phyloP scores from a whole-genome alignment of 495 filamentous ascomycete genomes.

The Aspergillus affinis region DNA sequence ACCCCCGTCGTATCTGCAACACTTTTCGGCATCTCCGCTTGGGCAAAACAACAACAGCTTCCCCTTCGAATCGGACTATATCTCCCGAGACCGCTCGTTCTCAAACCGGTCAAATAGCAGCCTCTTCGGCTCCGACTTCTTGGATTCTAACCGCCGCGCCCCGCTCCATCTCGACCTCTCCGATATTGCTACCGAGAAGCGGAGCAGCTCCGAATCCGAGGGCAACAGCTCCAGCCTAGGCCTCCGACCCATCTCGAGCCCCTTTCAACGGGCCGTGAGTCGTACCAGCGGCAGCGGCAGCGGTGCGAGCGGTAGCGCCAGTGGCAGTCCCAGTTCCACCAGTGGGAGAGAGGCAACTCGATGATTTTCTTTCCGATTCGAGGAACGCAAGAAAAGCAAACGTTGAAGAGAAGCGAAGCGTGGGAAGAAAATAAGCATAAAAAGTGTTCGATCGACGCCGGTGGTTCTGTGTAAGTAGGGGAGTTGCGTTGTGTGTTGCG shows the following conservation, averaged over 20 bases:
- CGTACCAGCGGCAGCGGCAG: constrained; percentile 47
- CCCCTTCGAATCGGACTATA: constrained; percentile 38
- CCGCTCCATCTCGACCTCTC: constrained; percentile 38
- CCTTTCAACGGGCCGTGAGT: constrained; percentile 43
- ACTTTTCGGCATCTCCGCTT: constrained; percentile 39
- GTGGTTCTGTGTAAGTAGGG: background rate
- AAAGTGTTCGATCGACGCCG: background rate
- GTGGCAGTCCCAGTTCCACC: constrained; percentile 45
- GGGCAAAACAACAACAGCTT: constrained; percentile 24
- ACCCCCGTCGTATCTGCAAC: constrained; percentile 35
- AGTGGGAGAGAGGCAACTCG: constrained; percentile 32
- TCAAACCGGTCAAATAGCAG: constrained; percentile 50
- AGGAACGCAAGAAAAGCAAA: background rate
- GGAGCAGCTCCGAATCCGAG: constrained; percentile 36
- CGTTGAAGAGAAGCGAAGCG: background rate
- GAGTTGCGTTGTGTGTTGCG: background rate
- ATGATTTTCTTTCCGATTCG: background rate
- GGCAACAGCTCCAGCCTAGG: constrained; percentile 30
- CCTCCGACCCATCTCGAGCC: constrained; percentile 38
- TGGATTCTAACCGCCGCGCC: constrained; percentile 35
- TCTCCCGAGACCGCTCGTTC: constrained; percentile 44
- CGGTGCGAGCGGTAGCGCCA: constrained; percentile 42
- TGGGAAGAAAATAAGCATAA: background rate
- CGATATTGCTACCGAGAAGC: constrained; percentile 34
- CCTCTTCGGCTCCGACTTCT: constrained; percentile 41